Evolutionary conservation across 2,329 filamentous ascomycete genomes (phyloP).

Genomic region (Trichoderma atrobrunneum): DNA sequence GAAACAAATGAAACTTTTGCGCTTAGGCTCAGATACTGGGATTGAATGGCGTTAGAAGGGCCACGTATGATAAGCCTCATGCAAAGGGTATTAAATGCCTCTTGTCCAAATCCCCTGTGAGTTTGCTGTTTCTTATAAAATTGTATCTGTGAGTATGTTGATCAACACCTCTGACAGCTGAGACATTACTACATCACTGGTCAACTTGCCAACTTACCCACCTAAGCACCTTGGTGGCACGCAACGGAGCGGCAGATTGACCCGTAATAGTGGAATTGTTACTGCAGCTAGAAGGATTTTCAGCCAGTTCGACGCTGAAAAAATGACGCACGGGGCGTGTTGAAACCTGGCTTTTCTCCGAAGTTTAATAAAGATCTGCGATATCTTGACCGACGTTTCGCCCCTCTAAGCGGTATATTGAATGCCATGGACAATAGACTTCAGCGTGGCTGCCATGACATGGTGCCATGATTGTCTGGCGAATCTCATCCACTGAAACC

Average conservation of each 20-base stretch:
- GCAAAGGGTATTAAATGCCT: background rate
- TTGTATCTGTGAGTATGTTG: background rate
- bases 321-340: slow-evolving; percentile 11
- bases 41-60: background rate
- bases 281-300: background rate
- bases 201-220: background rate
- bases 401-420: background rate
- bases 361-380: slow-evolving; percentile 10
- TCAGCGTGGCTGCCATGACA: background rate
- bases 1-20: background rate
- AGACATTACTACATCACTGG: background rate
- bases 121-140: slow-evolving; percentile 7
- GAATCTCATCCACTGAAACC: slow-evolving; percentile 3
- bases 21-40: background rate
- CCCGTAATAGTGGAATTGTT: background rate
- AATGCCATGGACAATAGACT: background rate
- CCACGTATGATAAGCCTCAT: background rate
- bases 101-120: background rate
- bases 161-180: background rate
- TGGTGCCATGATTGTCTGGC: background rate
- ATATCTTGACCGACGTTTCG: slow-evolving; percentile 2
- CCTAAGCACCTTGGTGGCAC: background rate
- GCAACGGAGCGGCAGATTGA: background rate
- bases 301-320: background rate
- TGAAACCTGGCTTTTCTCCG: background rate